Evolutionary conservation across 2,329 filamentous ascomycete genomes (phyloP).

Genomic region (Botryotinia narcissicola): DNA sequence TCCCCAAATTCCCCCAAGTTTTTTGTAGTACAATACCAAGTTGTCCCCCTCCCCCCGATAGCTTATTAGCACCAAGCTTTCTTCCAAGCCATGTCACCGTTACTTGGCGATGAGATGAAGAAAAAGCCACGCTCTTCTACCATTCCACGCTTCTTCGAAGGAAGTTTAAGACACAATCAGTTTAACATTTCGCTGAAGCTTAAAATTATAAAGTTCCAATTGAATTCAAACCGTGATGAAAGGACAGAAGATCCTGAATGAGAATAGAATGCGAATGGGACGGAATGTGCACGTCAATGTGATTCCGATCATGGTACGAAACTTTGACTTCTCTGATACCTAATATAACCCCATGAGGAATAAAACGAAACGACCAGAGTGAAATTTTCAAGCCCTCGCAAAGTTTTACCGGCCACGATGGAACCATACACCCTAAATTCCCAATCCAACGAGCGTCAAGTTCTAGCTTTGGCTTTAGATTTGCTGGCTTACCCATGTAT

Average conservation of each 20-base stretch:
- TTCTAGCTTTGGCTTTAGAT: neutral
- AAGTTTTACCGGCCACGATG: neutral
- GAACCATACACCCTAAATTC: neutral
- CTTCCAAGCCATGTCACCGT: conserved; percentile 10
- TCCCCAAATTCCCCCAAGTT: conserved; percentile 4
- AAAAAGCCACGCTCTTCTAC: neutral
- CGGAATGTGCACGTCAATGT: neutral
- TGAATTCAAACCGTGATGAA: neutral
- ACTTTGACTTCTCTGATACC: neutral
- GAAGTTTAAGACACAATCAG: neutral
- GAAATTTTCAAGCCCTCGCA: neutral
- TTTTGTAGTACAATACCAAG: neutral
- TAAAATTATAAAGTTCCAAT: neutral
- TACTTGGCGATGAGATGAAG: conserved; percentile 20
- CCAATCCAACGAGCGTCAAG: neutral
- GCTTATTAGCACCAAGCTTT: conserved; percentile 21
- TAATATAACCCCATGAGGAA: neutral
- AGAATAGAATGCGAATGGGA: neutral
- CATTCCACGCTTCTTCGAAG: neutral
- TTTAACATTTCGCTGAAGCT: neutral
- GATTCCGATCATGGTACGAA: neutral
- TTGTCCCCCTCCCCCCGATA: neutral
- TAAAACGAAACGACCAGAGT: conserved; percentile 4
- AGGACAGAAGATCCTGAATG: neutral
- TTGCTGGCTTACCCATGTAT: neutral